phyloP scores from a whole-genome alignment of 2,329 filamentous ascomycete genomes.

The Venturia effusa region DNA sequence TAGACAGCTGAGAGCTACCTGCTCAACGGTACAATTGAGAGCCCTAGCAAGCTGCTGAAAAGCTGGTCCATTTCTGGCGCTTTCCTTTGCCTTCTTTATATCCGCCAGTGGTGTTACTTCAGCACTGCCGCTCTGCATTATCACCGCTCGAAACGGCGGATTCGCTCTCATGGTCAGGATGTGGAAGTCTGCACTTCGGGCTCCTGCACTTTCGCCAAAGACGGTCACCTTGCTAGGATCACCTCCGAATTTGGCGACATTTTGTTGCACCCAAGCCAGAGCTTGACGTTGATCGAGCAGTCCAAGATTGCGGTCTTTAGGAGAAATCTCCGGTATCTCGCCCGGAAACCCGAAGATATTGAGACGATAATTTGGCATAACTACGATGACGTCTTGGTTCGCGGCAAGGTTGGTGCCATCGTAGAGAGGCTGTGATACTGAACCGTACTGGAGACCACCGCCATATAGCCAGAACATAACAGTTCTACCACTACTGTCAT shows the following conservation, averaged over 20 bases:
- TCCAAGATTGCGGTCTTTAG: constrained; percentile 23
- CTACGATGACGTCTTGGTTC: constrained; percentile 26
- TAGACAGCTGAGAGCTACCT: neutral
- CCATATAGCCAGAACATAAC: constrained; percentile 12
- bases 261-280: constrained; percentile 27
- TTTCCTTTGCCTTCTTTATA: neutral
- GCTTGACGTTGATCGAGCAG: constrained; percentile 27
- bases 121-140: constrained; percentile 21
- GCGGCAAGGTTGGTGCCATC: constrained; percentile 27
- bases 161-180: constrained; percentile 18
- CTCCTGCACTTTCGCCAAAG: constrained; percentile 18
- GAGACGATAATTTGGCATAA: constrained; percentile 26
- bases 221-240: constrained; percentile 24
- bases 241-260: constrained; percentile 27
- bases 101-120: constrained; percentile 1
- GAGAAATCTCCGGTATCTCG: constrained; percentile 19
- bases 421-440: constrained; percentile 19
- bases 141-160: constrained; percentile 25
- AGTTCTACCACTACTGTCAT: neutral
- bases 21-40: neutral
- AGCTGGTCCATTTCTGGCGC: neutral
- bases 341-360: constrained; percentile 13
- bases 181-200: constrained; percentile 22
- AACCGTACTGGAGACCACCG: constrained; percentile 16
- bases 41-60: neutral